Base-by-base conservation (phyloP, 2,329 filamentous ascomycete species). In the Grosmannia clavigera region DNA sequence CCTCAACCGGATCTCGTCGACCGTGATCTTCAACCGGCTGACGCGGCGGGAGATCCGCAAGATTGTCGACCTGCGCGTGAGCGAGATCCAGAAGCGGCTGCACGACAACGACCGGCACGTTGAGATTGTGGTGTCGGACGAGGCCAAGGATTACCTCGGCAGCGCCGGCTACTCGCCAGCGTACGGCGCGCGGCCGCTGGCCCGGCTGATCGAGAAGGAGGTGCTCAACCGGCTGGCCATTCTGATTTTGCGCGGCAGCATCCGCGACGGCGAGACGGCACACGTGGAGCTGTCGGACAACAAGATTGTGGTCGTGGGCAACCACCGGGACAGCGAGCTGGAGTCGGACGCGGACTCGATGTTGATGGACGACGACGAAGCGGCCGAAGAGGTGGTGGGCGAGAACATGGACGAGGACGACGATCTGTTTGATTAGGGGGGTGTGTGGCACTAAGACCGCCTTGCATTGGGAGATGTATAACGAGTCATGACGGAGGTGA, bases 21-120 rank as follows among this genome's bases (percentile, higher is more conserved):
- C 86, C 59, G 92, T 99, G 75, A 96, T 99, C 76, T 99, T 99
- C 83, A 99, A 99, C 80, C 88, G 94, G 55, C 87, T 99, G 60
- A 92, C 89, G 3, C 87, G 85, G 71, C 79, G 75, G 61, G 94
- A 99, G 75, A 99, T 99, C 68, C 87, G 94, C 69, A 90, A 84
- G 76, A 97, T 99, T 70, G 94, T 99, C 63, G 94, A 99, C 70
- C 80, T 99, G 27, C 87, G 94, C 53, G 80, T 99, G 40, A 62
- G 64, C 3, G 94, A 99, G 71, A 92, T 99, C 64, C 94, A 99
- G 80, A 90, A 90, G 71, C 89, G 94, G 51, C 83, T 99, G n/a
- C 75, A 80, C 38, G 79, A 85, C 68, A 99, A 99, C 70, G 85
- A 86, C 61, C 86, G 91, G 68, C 92, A 95, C 65, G 87, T 99